phyloP scores from a whole-genome alignment of 257 asterid species.

The Voacanga thouarsii region DNA sequence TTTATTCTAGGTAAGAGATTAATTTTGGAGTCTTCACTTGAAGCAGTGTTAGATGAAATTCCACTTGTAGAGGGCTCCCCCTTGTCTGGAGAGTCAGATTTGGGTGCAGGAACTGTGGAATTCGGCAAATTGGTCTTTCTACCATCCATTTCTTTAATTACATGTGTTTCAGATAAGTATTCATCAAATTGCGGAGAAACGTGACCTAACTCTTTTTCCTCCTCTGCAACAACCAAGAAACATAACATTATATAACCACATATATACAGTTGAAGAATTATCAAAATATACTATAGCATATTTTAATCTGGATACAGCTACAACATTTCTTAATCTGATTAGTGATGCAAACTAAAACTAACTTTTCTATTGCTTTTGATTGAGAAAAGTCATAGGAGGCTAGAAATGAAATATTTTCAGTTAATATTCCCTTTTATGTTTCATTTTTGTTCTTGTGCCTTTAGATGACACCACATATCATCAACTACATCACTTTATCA shows the following conservation, averaged over 20 bases:
- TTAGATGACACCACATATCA: too few species aligned
- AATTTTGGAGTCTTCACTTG: constrained; percentile 16
- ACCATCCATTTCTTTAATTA: constrained; percentile 16
- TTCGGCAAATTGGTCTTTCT: constrained; percentile 19
- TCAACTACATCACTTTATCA: too few species aligned
- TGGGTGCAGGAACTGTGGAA: constrained; percentile 2
- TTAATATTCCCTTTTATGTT: too few species aligned
- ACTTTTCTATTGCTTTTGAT: too few species aligned
- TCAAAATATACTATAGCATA: too few species aligned
- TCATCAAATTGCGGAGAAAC: constrained; percentile 49
- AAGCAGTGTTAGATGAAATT: constrained; percentile 16
- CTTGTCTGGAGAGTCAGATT: constrained; percentile 13
- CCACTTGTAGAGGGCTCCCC: constrained; percentile 17
- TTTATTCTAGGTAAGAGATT: constrained; percentile 15
- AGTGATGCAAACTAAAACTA: too few species aligned
- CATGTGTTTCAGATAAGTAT: constrained; percentile 21
- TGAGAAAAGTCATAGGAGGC: too few species aligned
- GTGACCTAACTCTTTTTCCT: constrained; percentile 36
- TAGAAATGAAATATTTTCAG: too few species aligned
- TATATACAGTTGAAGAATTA: background rate
- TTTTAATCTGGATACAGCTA: too few species aligned
- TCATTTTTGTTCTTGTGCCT: too few species aligned
- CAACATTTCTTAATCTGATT: too few species aligned
- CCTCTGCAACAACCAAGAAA: constrained; percentile 40
- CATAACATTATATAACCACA: constrained; percentile 16